A percentile compares a stretch with the other conserved stretches of the same genome.
These are phyloP conservation scores for Citrullus amarus DNA, from an alignment of 306 rosid genomes.

Conservation along the genomic window DNA sequence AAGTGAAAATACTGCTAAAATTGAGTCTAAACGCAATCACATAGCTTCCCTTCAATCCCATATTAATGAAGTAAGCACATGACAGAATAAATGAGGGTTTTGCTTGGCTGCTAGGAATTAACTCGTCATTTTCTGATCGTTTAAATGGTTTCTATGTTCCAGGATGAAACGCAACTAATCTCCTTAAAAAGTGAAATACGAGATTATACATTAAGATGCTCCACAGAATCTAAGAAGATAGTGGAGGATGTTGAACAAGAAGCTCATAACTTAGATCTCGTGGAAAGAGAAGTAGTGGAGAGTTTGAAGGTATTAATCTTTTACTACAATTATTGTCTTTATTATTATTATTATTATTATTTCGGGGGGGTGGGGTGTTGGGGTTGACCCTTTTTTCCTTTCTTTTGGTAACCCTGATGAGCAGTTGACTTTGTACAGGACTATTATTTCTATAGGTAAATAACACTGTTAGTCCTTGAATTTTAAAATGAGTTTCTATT, in stretches of 20 bases:
- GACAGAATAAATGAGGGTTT: background rate
- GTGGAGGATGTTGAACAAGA: conserved; percentile 43
- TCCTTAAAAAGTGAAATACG: conserved; percentile 41
- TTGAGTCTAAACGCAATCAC: conserved; percentile 50
- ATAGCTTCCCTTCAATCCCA: conserved; percentile 30
- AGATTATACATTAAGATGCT: conserved; percentile 32
- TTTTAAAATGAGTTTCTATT: too few relatives aligned
- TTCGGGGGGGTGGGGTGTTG: too few relatives aligned
- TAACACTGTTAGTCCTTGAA: too few relatives aligned
- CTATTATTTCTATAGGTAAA: background rate
- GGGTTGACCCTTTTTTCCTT: background rate
- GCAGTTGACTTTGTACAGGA: background rate
- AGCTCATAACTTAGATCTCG: conserved; percentile 33
- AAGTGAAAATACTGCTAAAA: conserved; percentile 35
- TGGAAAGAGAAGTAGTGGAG: conserved; percentile 63
- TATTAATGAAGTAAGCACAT: conserved; percentile 48
- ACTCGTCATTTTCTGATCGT: background rate
- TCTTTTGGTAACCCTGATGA: background rate
- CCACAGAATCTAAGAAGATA: conserved; percentile 44
- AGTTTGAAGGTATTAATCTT: conserved; percentile 45
- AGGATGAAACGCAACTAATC: conserved; percentile 53
- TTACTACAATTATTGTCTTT: too few relatives aligned
- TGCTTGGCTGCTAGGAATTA: background rate
- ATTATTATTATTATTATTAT: background rate
- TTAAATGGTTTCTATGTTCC: conserved; percentile 17